Percentiles rank a stretch among this genome's conserved stretches.
Evolutionary conservation across 306 rosid genomes (phyloP).

Genomic region (Geum urbanum): DNA sequence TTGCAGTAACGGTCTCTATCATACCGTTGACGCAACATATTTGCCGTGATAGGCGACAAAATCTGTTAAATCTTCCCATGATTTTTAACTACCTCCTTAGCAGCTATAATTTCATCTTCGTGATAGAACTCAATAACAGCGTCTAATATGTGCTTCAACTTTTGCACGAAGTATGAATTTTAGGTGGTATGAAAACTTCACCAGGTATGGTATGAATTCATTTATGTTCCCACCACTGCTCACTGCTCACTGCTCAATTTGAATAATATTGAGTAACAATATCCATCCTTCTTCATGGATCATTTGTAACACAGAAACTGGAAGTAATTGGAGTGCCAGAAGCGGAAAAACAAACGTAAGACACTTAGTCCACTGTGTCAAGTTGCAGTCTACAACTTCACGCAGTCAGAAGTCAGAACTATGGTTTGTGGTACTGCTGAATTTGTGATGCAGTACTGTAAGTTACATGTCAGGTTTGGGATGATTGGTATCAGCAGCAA

Average conservation of each 20-base stretch:
- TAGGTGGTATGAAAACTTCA: background rate
- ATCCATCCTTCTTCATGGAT: background rate
- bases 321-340: background rate
- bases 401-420: background rate
- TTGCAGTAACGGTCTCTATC: background rate
- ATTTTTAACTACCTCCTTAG: slow-evolving; percentile 20
- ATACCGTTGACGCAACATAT: slow-evolving; percentile 6
- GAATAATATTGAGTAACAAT: background rate
- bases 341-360: background rate
- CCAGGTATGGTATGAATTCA: background rate
- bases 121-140: background rate
- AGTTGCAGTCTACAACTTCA: background rate
- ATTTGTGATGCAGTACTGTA: slow-evolving; percentile 8
- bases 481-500: slow-evolving; percentile 11
- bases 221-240: background rate
- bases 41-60: background rate
- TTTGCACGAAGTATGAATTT: background rate
- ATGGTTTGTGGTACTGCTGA: background rate
- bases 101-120: slow-evolving; percentile 1
- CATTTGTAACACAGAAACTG: background rate
- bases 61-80: background rate
- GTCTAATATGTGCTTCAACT: slow-evolving; percentile 4
- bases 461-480: background rate
- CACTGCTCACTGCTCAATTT: background rate
- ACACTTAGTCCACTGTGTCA: background rate